These are phyloP conservation scores for Dactylellina sp. DNA, from an alignment of 2,329 filamentous ascomycete species.

Conservation along the genomic window DNA sequence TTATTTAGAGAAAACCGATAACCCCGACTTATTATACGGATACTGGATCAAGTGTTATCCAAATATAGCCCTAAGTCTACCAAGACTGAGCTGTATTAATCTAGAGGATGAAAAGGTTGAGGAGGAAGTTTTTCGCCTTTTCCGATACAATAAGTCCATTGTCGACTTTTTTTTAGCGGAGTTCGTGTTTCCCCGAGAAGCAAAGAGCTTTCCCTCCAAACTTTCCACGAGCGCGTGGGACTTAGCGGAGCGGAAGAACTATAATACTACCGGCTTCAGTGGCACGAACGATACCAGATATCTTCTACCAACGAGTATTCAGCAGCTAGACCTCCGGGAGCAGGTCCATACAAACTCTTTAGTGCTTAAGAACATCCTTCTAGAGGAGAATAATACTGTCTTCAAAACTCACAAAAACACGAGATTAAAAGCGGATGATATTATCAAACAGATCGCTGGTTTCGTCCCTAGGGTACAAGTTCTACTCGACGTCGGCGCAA, in stretches of 20 bases:
- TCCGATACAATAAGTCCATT: conserved; percentile 68
- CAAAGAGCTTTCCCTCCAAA: conserved; percentile 74
- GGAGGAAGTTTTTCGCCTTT: conserved; percentile 68
- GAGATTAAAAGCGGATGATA: conserved; percentile 59
- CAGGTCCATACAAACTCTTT: conserved; percentile 76
- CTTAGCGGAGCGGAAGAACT: conserved; percentile 66
- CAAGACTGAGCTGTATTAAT: conserved; percentile 63
- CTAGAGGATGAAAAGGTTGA: too few relatives aligned
- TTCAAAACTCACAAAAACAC: conserved; percentile 59
- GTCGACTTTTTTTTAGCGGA: conserved; percentile 74
- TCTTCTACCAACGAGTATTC: conserved; percentile 70
- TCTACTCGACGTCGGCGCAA: conserved; percentile 77
- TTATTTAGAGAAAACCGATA: conserved; percentile 68
- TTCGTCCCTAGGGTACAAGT: conserved; percentile 68
- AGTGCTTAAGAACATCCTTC: conserved; percentile 67
- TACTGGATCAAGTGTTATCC: conserved; percentile 64
- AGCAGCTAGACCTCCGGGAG: conserved; percentile 69
- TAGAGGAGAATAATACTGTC: conserved; percentile 25
- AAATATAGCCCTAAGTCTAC: conserved; percentile 61
- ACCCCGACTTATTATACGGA: conserved; percentile 68
- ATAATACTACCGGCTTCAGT: conserved; percentile 73
- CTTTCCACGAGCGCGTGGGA: conserved; percentile 76
- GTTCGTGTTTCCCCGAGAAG: conserved; percentile 73
- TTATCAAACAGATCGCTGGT: conserved; percentile 66
- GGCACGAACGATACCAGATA: conserved; percentile 74